Conservation (phyloP, 169 alveolate species). For the Ichthyophthirius multifiliis region DNA sequence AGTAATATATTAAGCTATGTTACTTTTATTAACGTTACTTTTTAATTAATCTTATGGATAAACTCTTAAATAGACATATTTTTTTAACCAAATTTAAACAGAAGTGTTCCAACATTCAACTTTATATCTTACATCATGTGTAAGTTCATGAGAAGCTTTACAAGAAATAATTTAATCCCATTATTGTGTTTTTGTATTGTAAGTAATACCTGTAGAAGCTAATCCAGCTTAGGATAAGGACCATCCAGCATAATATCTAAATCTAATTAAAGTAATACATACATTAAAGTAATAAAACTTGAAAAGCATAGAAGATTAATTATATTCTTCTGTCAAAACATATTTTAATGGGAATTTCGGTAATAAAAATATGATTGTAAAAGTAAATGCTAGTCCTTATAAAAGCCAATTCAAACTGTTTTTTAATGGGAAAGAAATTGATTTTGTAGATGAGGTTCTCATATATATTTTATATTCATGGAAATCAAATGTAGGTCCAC, state of each 20-base stretch:
- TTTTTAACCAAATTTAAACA: conserved; percentile 30
- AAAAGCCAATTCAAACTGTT: not conserved
- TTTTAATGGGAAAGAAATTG: conserved; percentile 10
- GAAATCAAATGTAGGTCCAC: conserved; percentile 36
- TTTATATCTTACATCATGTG: conserved; percentile 17
- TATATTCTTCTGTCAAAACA: conserved; percentile 1
- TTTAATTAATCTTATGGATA: conserved; percentile 17
- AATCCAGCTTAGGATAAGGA: conserved; percentile 26
- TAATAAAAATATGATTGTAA: not conserved
- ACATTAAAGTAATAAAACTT: conserved; percentile 22
- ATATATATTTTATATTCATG: conserved; percentile 25
- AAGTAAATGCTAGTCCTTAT: conserved; percentile 5
- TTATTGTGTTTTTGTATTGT: not conserved
- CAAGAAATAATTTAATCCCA: conserved; percentile 17
- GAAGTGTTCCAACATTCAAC: conserved; percentile 35
- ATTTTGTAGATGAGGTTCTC: not conserved
- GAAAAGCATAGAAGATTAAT: not conserved
- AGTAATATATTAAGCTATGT: conserved; percentile 22
- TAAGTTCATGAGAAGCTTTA: conserved; percentile 21
- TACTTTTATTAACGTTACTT: not conserved
- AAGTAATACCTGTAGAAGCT: conserved; percentile 36
- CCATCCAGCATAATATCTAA: conserved; percentile 42
- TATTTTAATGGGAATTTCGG: conserved; percentile 11
- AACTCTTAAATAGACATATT: conserved; percentile 36
- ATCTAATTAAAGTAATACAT: conserved; percentile 19